Evolutionary conservation across 495 filamentous ascomycete genomes (phyloP).

Genomic region (Parathielavia appendiculata): DNA sequence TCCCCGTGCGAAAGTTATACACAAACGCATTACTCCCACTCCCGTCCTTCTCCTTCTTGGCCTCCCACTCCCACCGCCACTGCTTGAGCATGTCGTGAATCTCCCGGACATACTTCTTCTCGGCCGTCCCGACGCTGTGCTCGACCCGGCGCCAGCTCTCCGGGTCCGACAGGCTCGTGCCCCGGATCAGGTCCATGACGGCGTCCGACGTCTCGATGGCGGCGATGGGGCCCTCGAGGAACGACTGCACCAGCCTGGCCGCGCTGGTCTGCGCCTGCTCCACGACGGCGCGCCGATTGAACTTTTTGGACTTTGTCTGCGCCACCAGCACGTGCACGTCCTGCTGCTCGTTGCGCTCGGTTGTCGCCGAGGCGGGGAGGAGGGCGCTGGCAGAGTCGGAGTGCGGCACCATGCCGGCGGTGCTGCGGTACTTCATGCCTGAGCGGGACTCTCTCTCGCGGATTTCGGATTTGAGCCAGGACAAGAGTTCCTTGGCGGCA

Average conservation of each 20-base stretch:
- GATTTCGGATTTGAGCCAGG: constrained; percentile 76
- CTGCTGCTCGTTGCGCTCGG: constrained; percentile 46
- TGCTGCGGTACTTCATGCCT: constrained; percentile 29
- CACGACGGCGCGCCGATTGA: constrained; percentile 77
- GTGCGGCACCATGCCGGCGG: constrained; percentile 10
- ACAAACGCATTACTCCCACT: constrained; percentile 59
- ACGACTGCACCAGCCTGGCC: constrained; percentile 57
- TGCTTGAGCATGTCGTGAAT: constrained; percentile 70
- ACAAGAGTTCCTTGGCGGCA: constrained; percentile 64
- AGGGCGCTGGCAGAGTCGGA: constrained; percentile 19
- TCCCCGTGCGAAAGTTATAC: constrained; percentile 73
- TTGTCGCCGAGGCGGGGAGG: background rate
- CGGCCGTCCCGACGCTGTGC: constrained; percentile 67
- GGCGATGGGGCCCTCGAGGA: constrained; percentile 69
- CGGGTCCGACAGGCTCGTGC: constrained; percentile 69
- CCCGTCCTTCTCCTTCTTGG: constrained; percentile 38
- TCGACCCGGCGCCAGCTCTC: constrained; percentile 84
- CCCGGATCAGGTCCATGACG: constrained; percentile 71
- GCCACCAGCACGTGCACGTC: constrained; percentile 79
- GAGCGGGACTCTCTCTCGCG: constrained; percentile 54
- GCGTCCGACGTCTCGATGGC: constrained; percentile 86
- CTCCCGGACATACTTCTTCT: constrained; percentile 82
- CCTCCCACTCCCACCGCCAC: constrained; percentile 54
- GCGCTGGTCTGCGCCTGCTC: constrained; percentile 68
- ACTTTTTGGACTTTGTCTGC: constrained; percentile 82